Evolutionary conservation across 1,284 basidiomycete species (phyloP).

Genomic region (Chalciporus sp.): DNA sequence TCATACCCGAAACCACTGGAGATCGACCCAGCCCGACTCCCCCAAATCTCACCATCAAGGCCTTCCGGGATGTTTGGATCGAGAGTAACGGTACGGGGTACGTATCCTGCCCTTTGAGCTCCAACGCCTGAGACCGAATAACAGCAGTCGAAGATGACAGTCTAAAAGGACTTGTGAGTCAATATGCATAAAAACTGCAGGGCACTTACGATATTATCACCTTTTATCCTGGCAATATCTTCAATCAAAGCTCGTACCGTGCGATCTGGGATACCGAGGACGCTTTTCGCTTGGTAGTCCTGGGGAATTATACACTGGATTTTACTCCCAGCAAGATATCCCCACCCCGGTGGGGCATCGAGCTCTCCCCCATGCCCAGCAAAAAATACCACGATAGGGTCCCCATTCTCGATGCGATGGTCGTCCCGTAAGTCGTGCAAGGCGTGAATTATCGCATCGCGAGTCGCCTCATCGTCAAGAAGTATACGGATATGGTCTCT

Average conservation of each 20-base stretch:
- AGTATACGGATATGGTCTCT: slow-evolving; percentile 55
- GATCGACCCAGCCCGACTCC: slow-evolving; percentile 30
- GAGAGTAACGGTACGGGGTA: slow-evolving; percentile 45
- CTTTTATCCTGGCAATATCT: slow-evolving; percentile 52
- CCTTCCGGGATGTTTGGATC: slow-evolving; percentile 51
- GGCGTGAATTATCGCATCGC: slow-evolving; percentile 51
- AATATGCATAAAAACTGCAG: too few relatives aligned
- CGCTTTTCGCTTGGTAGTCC: slow-evolving; percentile 48
- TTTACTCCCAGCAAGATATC: slow-evolving; percentile 35
- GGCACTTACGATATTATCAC: slow-evolving; percentile 51
- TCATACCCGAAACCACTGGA: slow-evolving; percentile 46
- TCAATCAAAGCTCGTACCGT: slow-evolving; percentile 55
- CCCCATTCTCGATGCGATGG: slow-evolving; percentile 51
- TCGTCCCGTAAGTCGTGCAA: slow-evolving; percentile 57
- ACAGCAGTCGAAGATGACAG: slow-evolving; percentile 61
- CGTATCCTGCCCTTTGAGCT: slow-evolving; percentile 35
- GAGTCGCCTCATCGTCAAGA: slow-evolving; percentile 54
- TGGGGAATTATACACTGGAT: slow-evolving; percentile 60
- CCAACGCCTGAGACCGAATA: slow-evolving; percentile 48
- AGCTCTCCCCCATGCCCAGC: slow-evolving; percentile 62
- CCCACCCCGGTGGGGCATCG: slow-evolving; percentile 51
- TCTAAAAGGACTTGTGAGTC: slow-evolving; percentile 19
- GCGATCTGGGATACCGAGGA: slow-evolving; percentile 51
- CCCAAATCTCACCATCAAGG: slow-evolving; percentile 52
- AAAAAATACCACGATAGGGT: slow-evolving; percentile 65